Percentiles rank a stretch among this genome's conserved stretches.
phyloP scores from a whole-genome alignment of 1,284 basidiomycete species.

The Cutaneotrichosporon daszewskae region DNA sequence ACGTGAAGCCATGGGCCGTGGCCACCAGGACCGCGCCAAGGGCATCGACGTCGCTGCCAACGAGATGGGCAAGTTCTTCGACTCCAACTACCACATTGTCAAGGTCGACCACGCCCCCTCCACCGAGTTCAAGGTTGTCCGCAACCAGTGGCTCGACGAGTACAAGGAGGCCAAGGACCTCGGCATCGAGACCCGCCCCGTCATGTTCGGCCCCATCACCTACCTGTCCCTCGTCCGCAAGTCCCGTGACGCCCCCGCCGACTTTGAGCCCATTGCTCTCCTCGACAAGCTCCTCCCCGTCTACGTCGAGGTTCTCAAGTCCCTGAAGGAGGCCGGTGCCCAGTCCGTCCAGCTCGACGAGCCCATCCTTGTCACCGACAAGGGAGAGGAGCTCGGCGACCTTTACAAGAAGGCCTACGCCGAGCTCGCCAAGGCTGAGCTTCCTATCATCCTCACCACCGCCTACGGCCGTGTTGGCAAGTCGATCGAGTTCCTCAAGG shows the following conservation, averaged over 20 bases:
- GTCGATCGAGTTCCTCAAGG: constrained; percentile 82
- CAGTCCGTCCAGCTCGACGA: constrained; percentile 96
- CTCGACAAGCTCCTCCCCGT: constrained; percentile 85
- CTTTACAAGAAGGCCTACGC: constrained; percentile 79
- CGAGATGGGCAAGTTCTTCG: constrained; percentile 99
- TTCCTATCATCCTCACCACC: constrained; percentile 89
- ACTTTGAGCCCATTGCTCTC: constrained; percentile 86
- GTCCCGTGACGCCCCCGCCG: constrained; percentile 73
- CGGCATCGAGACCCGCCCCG: constrained; percentile 89
- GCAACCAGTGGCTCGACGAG: constrained; percentile 92
- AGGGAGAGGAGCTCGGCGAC: constrained; percentile 69
- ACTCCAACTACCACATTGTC: constrained; percentile 99
- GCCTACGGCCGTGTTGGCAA: constrained; percentile 96
- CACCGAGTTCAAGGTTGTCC: constrained; percentile 90
- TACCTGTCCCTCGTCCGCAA: constrained; percentile 93
- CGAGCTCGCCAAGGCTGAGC: constrained; percentile 72
- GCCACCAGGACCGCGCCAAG: constrained; percentile 75
- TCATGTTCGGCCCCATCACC: constrained; percentile 91
- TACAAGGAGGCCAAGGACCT: constrained; percentile 90
- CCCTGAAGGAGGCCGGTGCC: constrained; percentile 89
- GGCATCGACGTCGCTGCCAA: constrained; percentile 94
- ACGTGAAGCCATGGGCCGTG: constrained; percentile 79
- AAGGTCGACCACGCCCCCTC: constrained; percentile 92
- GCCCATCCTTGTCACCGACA: constrained; percentile 91
- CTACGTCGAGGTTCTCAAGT: constrained; percentile 84